Conservation (phyloP, 371 early-diverging fungal genomes). For the Nematocida ausubeli region DNA sequence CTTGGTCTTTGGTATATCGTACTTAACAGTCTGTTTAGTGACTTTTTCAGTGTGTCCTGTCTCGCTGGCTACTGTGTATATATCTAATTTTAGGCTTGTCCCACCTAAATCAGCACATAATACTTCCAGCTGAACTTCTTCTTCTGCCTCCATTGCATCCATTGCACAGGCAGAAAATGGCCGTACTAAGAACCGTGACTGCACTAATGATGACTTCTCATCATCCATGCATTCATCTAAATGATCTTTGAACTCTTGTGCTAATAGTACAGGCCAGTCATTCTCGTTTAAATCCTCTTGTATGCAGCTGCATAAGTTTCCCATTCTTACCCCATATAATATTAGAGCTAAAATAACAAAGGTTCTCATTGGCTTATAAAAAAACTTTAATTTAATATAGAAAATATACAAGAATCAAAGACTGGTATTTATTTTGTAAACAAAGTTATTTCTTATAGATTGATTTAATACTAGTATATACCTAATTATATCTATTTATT, state of each 20-base stretch:
- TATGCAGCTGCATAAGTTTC: slow-evolving; percentile 33
- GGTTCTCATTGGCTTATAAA: too few relatives aligned
- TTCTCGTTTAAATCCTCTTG: not conserved
- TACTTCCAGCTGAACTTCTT: not conserved
- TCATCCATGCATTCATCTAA: not conserved
- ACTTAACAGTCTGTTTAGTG: not conserved
- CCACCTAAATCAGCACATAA: slow-evolving; percentile 52
- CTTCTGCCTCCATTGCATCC: not conserved
- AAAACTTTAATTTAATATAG: too few relatives aligned
- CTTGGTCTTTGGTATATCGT: slow-evolving; percentile 15
- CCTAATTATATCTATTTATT: too few relatives aligned
- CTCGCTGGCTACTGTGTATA: not conserved
- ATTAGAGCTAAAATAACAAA: not conserved
- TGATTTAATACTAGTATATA: too few relatives aligned
- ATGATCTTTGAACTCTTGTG: not conserved
- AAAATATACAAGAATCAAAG: too few relatives aligned
- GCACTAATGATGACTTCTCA: not conserved
- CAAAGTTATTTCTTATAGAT: too few relatives aligned
- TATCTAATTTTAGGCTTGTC: slow-evolving; percentile 36
- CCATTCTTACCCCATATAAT: slow-evolving; percentile 14
- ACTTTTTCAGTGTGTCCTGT: not conserved
- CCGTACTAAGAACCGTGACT: slow-evolving; percentile 22
- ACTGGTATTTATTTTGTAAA: too few relatives aligned
- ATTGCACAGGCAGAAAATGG: not conserved
- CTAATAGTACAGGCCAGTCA: too few relatives aligned